phyloP scores from a whole-genome alignment of 2,329 filamentous ascomycete genomes.

The Penicillium sp. region DNA sequence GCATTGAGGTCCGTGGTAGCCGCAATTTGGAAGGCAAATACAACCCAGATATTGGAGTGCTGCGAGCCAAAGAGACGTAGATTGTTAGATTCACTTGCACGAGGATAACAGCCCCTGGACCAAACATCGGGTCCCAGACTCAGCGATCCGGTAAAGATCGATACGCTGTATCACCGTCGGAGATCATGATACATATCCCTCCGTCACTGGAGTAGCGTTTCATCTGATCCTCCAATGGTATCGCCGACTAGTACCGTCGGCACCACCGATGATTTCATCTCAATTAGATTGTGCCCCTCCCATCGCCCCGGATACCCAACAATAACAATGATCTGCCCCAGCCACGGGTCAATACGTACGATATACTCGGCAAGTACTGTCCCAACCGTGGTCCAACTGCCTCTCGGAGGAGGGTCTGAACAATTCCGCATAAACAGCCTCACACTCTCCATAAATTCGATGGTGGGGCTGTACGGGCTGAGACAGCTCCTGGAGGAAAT shows the following conservation, averaged over 20 bases:
- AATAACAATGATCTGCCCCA: slow-evolving; percentile 9
- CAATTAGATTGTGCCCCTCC: neutral
- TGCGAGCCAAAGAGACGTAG: no score
- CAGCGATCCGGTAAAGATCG: neutral
- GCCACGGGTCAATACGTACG: slow-evolving; percentile 1
- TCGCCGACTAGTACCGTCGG: neutral
- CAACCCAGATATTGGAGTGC: no score
- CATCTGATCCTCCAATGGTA: slow-evolving; percentile 1
- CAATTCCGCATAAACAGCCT: slow-evolving; percentile 7
- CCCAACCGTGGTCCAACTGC: slow-evolving; percentile 14
- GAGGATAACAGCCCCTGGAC: neutral
- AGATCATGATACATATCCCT: neutral
- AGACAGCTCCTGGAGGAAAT: slow-evolving; percentile 12
- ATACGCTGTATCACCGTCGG: neutral
- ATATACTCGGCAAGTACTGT: neutral
- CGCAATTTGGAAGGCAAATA: no score
- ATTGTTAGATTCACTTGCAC: neutral
- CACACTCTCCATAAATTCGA: slow-evolving; percentile 10
- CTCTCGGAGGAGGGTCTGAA: slow-evolving; percentile 2
- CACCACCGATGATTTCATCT: neutral
- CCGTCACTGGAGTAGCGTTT: neutral
- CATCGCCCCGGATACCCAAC: slow-evolving; percentile 5
- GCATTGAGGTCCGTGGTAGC: no score
- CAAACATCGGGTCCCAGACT: neutral
- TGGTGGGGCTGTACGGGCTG: slow-evolving; percentile 20